Percentiles rank a stretch among this genome's conserved stretches.
Evolutionary conservation across 1,284 basidiomycete species (phyloP).

Genomic region (Neonothopanus nambi): DNA sequence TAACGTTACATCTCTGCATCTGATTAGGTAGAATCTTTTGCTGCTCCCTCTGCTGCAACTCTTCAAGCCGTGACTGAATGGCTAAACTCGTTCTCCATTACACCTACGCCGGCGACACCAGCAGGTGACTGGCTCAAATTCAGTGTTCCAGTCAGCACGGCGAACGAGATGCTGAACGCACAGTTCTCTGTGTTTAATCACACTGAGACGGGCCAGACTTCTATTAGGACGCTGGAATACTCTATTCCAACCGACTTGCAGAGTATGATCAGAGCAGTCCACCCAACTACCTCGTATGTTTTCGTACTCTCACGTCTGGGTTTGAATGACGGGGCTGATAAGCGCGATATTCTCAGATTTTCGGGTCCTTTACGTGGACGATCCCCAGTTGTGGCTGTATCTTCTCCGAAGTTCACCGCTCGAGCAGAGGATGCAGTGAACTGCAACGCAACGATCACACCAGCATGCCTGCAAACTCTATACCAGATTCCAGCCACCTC

Average conservation of each 20-base stretch:
- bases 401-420: neutral
- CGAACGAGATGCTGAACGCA: conserved; percentile 40
- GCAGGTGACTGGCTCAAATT: conserved; percentile 47
- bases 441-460: conserved; percentile 40
- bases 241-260: conserved; percentile 39
- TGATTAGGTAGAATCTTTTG: conserved; percentile 39
- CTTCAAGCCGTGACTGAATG: conserved; percentile 51
- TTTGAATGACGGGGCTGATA: too few relatives aligned
- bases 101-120: conserved; percentile 36
- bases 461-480: conserved; percentile 40
- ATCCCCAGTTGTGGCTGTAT: neutral
- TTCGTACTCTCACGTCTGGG: conserved; percentile 25
- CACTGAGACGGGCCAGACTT: conserved; percentile 30
- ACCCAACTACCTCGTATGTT: conserved; percentile 47
- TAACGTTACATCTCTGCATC: neutral
- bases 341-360: neutral
- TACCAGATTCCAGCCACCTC: conserved; percentile 40
- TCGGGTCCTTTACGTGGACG: neutral
- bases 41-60: conserved; percentile 52
- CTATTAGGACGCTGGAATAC: conserved; percentile 43
- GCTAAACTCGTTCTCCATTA: conserved; percentile 52
- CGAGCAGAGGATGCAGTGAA: conserved; percentile 31
- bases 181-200: conserved; percentile 42
- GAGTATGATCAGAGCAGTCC: conserved; percentile 39
- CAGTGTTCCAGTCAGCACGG: conserved; percentile 41